Base-by-base conservation (phyloP, 1,284 basidiomycete species). In the Rhizopogon parksii region DNA sequence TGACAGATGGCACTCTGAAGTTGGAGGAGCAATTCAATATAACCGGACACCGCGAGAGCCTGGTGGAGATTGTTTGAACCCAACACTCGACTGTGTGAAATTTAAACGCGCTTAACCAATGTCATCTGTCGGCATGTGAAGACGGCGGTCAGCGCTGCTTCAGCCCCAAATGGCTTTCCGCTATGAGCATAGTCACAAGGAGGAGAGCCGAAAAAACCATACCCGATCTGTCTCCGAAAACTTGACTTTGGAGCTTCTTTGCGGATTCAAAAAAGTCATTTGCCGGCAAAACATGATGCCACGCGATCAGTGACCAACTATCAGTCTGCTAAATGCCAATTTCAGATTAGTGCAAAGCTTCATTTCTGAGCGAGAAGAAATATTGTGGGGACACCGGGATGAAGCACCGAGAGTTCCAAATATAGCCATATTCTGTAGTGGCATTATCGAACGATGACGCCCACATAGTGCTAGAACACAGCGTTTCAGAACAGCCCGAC, bases 311-410 rank as follows among this genome's bases (percentile, higher is more conserved):
- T 19, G 40, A 9, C 36, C 39, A 7, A 25, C 38, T 24, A 6
- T 2, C 17, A 25, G 24, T 3, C 8, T 32, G 45, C 9, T 47
- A 25, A 27, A 49, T 42, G 19, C 49, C 39, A 19, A 21, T 51
- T 52, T 37, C 39, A 51, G 49, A 27, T 36, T 52, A 52, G 37
- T n/a, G 2, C 46, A 19, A 4, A 19, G 11, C n/a, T 21, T 21
- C 17, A 36, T 46, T 45, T 50, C 36, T 19, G 49, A 47, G 49
- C 42, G 48, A 49, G 48, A 49, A 49, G 48, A 38, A 11, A 32
- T 11, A 12, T 32, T 32, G 30, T 32, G 9, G 11, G 27, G 9
- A 9, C 6, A 32, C 25, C 36, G 15, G 15, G 9, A 21, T 37
- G 30, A 17, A 35, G 40, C 17, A 27, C 21, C 46, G 36, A 47